phyloP scores from a whole-genome alignment of 257 asterid genomes.

The Nicotiana otophora region DNA sequence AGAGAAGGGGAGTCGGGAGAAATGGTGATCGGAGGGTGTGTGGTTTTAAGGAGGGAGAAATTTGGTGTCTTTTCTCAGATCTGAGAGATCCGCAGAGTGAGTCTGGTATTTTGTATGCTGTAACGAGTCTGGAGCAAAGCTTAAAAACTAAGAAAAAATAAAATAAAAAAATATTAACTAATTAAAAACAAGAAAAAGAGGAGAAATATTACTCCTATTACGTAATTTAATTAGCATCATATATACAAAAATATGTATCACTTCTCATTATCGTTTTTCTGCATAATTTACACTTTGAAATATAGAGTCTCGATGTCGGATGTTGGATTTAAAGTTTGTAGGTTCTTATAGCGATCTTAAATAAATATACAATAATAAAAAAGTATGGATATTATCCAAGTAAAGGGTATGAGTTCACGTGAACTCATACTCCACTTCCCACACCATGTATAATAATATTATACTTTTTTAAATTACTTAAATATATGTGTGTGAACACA shows the following conservation, averaged over 20 bases:
- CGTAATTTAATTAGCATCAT: too few species aligned
- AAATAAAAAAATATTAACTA: background rate
- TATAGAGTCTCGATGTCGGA: background rate
- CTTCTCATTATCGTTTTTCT: background rate
- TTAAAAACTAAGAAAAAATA: background rate
- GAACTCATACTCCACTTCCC: too few species aligned
- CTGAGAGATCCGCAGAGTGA: constrained; percentile 11
- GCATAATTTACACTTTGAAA: background rate
- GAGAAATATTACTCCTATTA: too few species aligned
- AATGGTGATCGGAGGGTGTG: background rate
- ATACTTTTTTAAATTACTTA: too few species aligned
- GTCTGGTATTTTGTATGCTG: background rate
- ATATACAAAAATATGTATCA: background rate
- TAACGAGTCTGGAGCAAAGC: background rate
- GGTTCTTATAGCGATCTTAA: too few species aligned
- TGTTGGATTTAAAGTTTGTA: too few species aligned
- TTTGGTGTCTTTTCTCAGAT: background rate
- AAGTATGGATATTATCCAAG: too few species aligned
- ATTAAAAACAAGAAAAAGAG: too few species aligned
- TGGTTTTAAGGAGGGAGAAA: background rate
- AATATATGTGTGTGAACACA: too few species aligned
- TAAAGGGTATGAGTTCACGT: too few species aligned
- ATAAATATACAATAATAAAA: too few species aligned
- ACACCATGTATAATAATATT: too few species aligned
- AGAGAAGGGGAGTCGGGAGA: background rate